phyloP scores from a whole-genome alignment of 768 basidiomycete species.

The Dentipellis sp. region DNA sequence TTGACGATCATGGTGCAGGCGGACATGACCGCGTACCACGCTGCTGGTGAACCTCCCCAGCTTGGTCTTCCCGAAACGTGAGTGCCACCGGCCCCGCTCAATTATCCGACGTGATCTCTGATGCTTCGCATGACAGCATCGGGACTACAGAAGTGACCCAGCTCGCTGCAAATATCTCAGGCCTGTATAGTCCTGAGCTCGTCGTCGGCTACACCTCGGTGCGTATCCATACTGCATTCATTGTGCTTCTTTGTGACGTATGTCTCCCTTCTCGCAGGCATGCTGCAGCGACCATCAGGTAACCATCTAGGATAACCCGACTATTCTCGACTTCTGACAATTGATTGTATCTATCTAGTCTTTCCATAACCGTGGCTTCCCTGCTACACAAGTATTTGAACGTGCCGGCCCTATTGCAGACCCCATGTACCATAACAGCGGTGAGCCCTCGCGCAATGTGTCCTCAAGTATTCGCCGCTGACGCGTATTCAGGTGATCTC shows the following conservation, averaged over 20 bases:
- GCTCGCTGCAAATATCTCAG: conserved; percentile 65
- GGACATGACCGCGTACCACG: conserved; percentile 87
- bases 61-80: conserved; percentile 71
- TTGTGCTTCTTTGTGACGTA: not conserved
- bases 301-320: not conserved
- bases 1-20: conserved; percentile 82
- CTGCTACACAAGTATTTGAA: conserved; percentile 83
- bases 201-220: conserved; percentile 58
- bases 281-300: conserved; percentile 94
- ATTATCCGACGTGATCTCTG: not conserved
- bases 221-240: conserved; percentile 14
- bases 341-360: conserved; percentile 33
- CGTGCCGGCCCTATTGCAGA: conserved; percentile 79
- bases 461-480: not conserved
- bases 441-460: conserved; percentile 22
- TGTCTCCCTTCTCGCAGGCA: conserved; percentile 28
- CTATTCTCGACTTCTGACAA: not conserved
- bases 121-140: conserved; percentile 37
- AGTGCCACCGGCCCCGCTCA: conserved; percentile 16
- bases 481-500: conserved; percentile 47
- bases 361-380: conserved; percentile 76
- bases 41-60: conserved; percentile 69
- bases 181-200: conserved; percentile 75
- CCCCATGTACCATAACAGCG: conserved; percentile 85
- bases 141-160: conserved; percentile 70